phyloP scores from a whole-genome alignment of 371 early-diverging fungal species.

The Zychaea mexicana region DNA sequence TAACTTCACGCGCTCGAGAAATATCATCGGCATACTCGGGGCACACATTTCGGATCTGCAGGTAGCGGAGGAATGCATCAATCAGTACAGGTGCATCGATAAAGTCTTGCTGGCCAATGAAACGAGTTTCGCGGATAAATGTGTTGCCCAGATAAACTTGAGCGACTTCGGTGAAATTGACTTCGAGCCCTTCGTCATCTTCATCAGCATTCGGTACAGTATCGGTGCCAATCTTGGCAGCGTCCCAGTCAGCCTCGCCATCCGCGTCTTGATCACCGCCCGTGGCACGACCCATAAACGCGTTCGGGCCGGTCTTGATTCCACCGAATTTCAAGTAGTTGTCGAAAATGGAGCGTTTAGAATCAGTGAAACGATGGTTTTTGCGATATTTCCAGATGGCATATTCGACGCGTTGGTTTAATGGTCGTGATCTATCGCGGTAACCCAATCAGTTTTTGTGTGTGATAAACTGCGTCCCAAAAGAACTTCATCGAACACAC shows the following conservation, averaged over 20 bases:
- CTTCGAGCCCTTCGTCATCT: slow-evolving; percentile 35
- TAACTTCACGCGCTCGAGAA: slow-evolving; percentile 39
- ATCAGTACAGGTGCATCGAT: slow-evolving; percentile 48
- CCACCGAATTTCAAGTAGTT: slow-evolving; percentile 61
- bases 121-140: slow-evolving; percentile 44
- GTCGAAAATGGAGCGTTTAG: slow-evolving; percentile 44
- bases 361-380: slow-evolving; percentile 52
- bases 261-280: slow-evolving; percentile 45
- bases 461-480: too few species aligned
- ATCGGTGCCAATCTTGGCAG: slow-evolving; percentile 49
- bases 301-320: slow-evolving; percentile 56
- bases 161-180: slow-evolving; percentile 60
- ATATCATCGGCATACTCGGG: slow-evolving; percentile 61
- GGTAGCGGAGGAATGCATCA: slow-evolving; percentile 55
- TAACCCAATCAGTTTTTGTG: too few species aligned
- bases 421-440: slow-evolving; percentile 33
- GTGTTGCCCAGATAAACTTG: slow-evolving; percentile 57
- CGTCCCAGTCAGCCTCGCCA: slow-evolving; percentile 50
- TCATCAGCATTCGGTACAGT: slow-evolving; percentile 47
- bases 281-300: slow-evolving; percentile 48
- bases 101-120: slow-evolving; percentile 48
- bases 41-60: slow-evolving; percentile 55
- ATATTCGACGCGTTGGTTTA: slow-evolving; percentile 56
- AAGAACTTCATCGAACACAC: not conserved
- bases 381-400: slow-evolving; percentile 60